These are phyloP conservation scores for Xylaria cubensis DNA, from an alignment of 495 filamentous ascomycete species.

Conservation along the genomic window DNA sequence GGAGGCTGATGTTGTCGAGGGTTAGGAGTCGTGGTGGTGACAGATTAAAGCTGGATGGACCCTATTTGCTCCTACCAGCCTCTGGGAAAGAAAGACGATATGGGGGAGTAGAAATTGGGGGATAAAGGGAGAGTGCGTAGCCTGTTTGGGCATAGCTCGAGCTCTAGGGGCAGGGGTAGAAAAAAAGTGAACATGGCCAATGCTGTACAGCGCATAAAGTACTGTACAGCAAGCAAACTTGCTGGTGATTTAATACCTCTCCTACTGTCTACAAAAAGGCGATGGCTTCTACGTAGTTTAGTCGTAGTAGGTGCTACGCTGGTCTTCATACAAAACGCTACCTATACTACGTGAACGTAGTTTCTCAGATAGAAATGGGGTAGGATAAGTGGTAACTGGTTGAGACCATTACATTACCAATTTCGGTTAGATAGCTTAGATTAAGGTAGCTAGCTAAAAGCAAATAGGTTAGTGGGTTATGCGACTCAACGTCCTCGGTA, in stretches of 20 bases:
- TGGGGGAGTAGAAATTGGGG: slow-evolving; percentile 35
- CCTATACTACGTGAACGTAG: background rate
- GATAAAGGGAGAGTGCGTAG: slow-evolving; percentile 40
- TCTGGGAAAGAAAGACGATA: slow-evolving; percentile 31
- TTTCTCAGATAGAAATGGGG: background rate
- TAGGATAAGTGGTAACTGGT: background rate
- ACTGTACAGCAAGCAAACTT: background rate
- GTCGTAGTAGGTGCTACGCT: background rate
- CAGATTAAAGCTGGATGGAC: slow-evolving; percentile 32
- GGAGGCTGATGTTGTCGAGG: slow-evolving; percentile 24
- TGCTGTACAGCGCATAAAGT: background rate
- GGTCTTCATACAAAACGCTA: background rate
- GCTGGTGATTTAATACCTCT: background rate
- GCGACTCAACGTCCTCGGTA: background rate
- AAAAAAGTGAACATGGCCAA: slow-evolving; percentile 21
- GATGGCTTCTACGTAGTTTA: background rate
- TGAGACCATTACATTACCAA: background rate
- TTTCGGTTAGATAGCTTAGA: background rate
- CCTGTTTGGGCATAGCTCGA: slow-evolving; percentile 33
- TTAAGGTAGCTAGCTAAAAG: too few relatives aligned
- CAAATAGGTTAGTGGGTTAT: background rate
- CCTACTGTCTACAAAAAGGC: background rate
- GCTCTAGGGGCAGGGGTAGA: slow-evolving; percentile 20
- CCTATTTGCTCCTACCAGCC: slow-evolving; percentile 33
- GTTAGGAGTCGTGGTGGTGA: slow-evolving; percentile 25